A percentile compares a stretch with the other conserved stretches of the same genome.
Conservation (phyloP, 139 green algal species). For the Micractinium conductrix region DNA sequence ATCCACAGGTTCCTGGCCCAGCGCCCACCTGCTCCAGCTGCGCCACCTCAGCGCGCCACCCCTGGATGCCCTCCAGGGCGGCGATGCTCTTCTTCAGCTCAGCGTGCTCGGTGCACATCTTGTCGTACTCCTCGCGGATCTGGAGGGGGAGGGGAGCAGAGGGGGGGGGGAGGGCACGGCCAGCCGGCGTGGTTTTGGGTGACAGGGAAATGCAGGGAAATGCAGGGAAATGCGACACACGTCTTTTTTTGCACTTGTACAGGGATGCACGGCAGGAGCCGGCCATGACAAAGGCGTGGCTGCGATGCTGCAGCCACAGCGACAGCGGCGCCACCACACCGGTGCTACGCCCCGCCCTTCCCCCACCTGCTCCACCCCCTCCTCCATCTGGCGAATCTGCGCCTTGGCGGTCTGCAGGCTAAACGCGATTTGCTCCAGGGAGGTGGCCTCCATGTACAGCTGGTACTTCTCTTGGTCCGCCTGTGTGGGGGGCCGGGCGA, state of each 20-base stretch:
- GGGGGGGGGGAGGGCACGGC: background rate
- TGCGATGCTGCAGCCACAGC: too few species aligned
- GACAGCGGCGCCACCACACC: too few species aligned
- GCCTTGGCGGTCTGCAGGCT: conserved; percentile 19
- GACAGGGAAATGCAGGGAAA: too few species aligned
- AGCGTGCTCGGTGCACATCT: background rate
- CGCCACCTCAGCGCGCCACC: conserved; percentile 34
- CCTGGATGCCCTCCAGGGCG: conserved; percentile 37
- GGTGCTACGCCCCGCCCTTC: too few species aligned
- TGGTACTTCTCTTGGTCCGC: conserved; percentile 63
- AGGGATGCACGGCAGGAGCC: too few species aligned
- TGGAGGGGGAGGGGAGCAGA: background rate
- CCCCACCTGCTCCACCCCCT: conserved; percentile 8
- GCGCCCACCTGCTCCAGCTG: too few species aligned
- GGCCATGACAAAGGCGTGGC: too few species aligned
- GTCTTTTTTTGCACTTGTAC: too few species aligned
- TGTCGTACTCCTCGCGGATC: conserved; percentile 26
- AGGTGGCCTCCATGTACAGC: conserved; percentile 80
- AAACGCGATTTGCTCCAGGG: conserved; percentile 49
- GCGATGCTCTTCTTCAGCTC: conserved; percentile 19
- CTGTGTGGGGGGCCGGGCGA: too few species aligned
- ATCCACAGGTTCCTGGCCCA: too few species aligned
- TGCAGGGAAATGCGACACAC: too few species aligned
- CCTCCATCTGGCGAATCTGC: conserved; percentile 25
- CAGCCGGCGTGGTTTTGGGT: too few species aligned